These are phyloP conservation scores for Xylariaceae sp. DNA, from an alignment of 2,329 filamentous ascomycete genomes.

Conservation along the genomic window DNA sequence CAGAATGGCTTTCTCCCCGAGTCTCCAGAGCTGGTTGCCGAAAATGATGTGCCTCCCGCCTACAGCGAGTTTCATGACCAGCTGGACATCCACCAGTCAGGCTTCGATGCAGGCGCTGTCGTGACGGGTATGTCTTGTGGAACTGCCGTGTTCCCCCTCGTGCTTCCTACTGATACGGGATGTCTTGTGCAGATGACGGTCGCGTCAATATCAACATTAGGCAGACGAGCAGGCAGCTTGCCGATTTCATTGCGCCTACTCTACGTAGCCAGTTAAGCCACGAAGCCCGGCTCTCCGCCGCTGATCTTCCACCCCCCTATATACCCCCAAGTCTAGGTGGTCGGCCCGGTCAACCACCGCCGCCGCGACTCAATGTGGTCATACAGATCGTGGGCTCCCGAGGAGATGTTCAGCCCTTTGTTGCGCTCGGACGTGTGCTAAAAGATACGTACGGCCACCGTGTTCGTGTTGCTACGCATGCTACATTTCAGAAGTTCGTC, in stretches of 20 bases:
- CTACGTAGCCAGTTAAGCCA: constrained; percentile 52
- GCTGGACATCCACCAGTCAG: constrained; percentile 56
- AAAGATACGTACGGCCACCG: constrained; percentile 46
- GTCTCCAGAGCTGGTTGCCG: constrained; percentile 38
- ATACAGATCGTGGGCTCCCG: constrained; percentile 50
- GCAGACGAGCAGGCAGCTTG: constrained; percentile 60
- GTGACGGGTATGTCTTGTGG: constrained; percentile 44
- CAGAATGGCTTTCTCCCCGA: constrained; percentile 27
- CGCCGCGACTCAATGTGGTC: constrained; percentile 44
- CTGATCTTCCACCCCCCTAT: constrained; percentile 57
- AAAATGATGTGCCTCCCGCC: constrained; percentile 46
- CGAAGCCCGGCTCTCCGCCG: constrained; percentile 33
- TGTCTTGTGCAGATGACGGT: constrained; percentile 54
- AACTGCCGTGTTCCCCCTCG: not conserved
- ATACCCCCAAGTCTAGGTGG: constrained; percentile 69
- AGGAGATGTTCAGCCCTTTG: constrained; percentile 55
- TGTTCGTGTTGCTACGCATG: constrained; percentile 53
- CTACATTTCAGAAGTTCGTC: constrained; percentile 50
- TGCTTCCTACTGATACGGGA: constrained; percentile 9
- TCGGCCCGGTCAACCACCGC: constrained; percentile 42
- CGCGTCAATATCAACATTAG: constrained; percentile 76
- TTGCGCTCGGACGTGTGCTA: constrained; percentile 49
- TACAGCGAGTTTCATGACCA: constrained; percentile 55
- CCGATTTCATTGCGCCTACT: constrained; percentile 62
- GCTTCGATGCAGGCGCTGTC: constrained; percentile 57